Conservation (phyloP, 2,329 filamentous ascomycete genomes). For the Aspergillus sergii region DNA sequence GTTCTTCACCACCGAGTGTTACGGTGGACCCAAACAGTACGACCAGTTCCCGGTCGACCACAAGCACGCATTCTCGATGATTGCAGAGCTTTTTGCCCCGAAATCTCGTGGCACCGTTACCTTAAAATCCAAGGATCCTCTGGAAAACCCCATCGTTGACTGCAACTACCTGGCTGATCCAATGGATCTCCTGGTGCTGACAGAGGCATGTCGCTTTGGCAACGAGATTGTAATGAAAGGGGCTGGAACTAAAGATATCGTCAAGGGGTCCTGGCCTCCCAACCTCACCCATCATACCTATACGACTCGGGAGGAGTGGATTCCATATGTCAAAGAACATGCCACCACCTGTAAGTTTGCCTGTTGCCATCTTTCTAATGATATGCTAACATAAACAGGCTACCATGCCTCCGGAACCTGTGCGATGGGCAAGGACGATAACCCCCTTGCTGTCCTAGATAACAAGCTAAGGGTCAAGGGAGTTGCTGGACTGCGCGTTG, state of each 20-base stretch:
- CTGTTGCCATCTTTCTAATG: not conserved
- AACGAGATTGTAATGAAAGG: conserved; percentile 65
- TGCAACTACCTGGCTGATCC: conserved; percentile 61
- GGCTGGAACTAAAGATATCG: conserved; percentile 59
- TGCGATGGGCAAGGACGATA: conserved; percentile 55
- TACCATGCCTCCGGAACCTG: conserved; percentile 62
- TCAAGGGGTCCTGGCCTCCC: conserved; percentile 63
- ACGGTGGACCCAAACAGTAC: conserved; percentile 63
- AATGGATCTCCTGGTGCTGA: conserved; percentile 61
- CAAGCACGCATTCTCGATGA: conserved; percentile 61
- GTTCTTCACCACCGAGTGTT: conserved; percentile 65
- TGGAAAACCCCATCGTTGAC: conserved; percentile 59
- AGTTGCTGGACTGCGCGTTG: conserved; percentile 57
- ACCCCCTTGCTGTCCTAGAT: conserved; percentile 57
- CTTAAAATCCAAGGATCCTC: conserved; percentile 52
- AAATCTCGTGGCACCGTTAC: conserved; percentile 59
- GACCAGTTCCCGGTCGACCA: conserved; percentile 55
- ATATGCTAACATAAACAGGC: conserved; percentile 32
- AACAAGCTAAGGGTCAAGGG: conserved; percentile 56
- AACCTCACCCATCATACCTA: conserved; percentile 55
- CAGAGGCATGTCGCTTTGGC: conserved; percentile 59
- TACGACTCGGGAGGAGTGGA: conserved; percentile 61
- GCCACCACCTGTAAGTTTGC: conserved; percentile 60
- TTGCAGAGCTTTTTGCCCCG: conserved; percentile 61
- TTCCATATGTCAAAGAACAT: conserved; percentile 58